Conservation (phyloP, 305 asterid species). For the Fraxinus paxiana region DNA sequence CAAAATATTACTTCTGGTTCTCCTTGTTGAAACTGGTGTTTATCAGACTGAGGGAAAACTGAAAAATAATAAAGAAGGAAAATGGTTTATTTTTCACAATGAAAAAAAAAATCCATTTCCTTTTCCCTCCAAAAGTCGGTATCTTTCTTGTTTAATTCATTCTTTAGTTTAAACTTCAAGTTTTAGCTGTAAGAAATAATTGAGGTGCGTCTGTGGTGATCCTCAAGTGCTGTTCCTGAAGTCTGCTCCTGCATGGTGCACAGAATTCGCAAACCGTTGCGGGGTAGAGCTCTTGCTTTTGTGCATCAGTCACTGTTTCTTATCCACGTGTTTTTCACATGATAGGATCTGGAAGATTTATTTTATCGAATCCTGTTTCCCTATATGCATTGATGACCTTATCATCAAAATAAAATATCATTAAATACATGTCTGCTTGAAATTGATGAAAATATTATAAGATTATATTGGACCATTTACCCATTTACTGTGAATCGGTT, state of each 20-base stretch:
- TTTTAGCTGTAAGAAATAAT: slow-evolving; percentile 3
- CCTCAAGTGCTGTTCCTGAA: not conserved
- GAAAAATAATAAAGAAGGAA: not conserved
- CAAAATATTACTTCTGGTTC: not conserved
- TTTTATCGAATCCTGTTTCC: slow-evolving; percentile 11
- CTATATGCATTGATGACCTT: not conserved
- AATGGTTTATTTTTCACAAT: not conserved
- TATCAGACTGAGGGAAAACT: not conserved
- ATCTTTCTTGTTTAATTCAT: not conserved
- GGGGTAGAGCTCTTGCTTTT: slow-evolving; percentile 1
- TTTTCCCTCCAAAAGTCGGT: not conserved
- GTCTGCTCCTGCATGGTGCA: not conserved
- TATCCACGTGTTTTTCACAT: not conserved
- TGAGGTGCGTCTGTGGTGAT: not conserved
- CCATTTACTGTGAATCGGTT: slow-evolving; percentile 7
- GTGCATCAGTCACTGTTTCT: slow-evolving; percentile 2
- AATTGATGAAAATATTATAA: slow-evolving; percentile 10
- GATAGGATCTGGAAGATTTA: slow-evolving; percentile 6
- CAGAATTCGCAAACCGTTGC: not conserved
- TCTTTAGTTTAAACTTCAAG: not conserved
- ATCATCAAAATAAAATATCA: not conserved
- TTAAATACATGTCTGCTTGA: not conserved
- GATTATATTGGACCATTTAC: not conserved
- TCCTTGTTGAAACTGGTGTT: not conserved
- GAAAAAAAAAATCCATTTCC: not conserved